Evolutionary conservation across 495 filamentous ascomycete genomes (phyloP).

Genomic region (Stereocaulon alpinum): DNA sequence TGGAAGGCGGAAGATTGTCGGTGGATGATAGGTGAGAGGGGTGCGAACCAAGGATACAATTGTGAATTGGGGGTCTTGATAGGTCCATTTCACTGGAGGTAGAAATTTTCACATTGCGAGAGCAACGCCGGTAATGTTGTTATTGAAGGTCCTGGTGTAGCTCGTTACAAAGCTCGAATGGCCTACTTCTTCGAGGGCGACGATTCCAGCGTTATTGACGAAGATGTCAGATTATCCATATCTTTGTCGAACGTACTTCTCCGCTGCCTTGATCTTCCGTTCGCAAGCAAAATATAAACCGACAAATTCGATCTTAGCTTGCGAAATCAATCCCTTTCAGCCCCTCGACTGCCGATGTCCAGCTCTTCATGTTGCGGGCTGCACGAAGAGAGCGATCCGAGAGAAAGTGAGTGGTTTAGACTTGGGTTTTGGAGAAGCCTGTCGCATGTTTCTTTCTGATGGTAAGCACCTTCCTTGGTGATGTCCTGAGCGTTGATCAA

Average conservation of each 20-base stretch:
- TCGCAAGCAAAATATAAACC: slow-evolving; percentile 37
- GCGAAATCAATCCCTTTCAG: slow-evolving; percentile 15
- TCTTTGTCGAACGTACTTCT: slow-evolving; percentile 25
- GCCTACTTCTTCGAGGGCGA: not conserved
- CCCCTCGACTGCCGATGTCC: slow-evolving; percentile 16
- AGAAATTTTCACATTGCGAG: slow-evolving; percentile 35
- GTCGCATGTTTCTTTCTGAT: not conserved
- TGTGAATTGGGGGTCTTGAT: slow-evolving; percentile 13
- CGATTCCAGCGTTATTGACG: slow-evolving; percentile 41
- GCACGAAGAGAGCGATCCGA: slow-evolving; percentile 24
- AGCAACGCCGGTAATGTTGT: slow-evolving; percentile 38
- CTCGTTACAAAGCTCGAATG: slow-evolving; percentile 12
- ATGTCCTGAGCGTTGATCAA: slow-evolving; percentile 3
- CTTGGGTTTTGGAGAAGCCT: slow-evolving; percentile 25
- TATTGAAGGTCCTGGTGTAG: slow-evolving; percentile 31
- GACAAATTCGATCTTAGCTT: slow-evolving; percentile 30
- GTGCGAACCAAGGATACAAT: slow-evolving; percentile 21
- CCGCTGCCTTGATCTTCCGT: slow-evolving; percentile 34
- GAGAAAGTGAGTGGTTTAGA: slow-evolving; percentile 21
- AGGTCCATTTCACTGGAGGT: slow-evolving; percentile 34
- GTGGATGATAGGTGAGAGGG: not conserved
- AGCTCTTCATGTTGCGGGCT: slow-evolving; percentile 19
- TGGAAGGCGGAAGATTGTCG: slow-evolving; percentile 16
- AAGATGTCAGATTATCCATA: slow-evolving; percentile 38
- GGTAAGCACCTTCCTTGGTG: slow-evolving; percentile 3